Evolutionary conservation across 306 rosid species (phyloP).

Genomic region (Styphnolobium japonicum): DNA sequence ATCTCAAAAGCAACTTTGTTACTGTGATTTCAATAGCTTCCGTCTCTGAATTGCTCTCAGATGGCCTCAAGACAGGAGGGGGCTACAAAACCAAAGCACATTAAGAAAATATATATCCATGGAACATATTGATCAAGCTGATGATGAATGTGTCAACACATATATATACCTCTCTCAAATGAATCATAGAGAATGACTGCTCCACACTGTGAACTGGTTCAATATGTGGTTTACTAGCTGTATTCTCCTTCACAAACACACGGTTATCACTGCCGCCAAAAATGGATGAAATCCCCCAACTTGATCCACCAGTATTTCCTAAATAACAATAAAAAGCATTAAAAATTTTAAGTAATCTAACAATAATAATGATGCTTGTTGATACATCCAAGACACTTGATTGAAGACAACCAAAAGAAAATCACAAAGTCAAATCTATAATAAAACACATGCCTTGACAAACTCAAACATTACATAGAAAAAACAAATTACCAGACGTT

Average conservation of each 20-base stretch:
- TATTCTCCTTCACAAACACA: constrained; percentile 50
- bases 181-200: constrained; percentile 63
- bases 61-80: constrained; percentile 76
- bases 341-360: neutral
- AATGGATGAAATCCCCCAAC: constrained; percentile 84
- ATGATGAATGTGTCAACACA: neutral
- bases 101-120: neutral
- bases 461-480: neutral
- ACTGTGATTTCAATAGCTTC: constrained; percentile 68
- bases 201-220: constrained; percentile 62
- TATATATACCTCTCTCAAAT: constrained; percentile 74
- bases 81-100: constrained; percentile 57
- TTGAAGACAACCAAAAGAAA: neutral
- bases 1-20: constrained; percentile 78
- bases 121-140: constrained; percentile 7
- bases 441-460: neutral
- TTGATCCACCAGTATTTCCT: constrained; percentile 66
- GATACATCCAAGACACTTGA: constrained; percentile 6
- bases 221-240: constrained; percentile 37
- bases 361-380: neutral
- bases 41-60: no score
- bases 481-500: constrained; percentile 53
- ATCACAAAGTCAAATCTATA: neutral
- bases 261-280: constrained; percentile 73
- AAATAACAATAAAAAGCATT: constrained; percentile 21